Base-by-base conservation (phyloP, 345 rosid genomes). In the Salix udensis region DNA sequence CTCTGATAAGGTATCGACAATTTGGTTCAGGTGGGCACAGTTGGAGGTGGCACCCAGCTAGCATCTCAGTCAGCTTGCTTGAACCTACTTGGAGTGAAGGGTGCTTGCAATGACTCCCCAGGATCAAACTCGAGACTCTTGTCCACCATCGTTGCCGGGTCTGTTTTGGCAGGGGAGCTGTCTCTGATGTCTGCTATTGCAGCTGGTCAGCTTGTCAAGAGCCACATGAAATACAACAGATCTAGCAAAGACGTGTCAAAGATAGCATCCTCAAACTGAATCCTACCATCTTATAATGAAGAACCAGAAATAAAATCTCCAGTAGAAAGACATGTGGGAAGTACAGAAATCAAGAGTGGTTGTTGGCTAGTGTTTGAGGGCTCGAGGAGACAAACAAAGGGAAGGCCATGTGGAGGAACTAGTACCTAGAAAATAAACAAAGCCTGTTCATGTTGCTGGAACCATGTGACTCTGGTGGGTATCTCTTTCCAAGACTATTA, bases 201-300 rank as follows among this genome's bases (percentile, higher is more conserved):
- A 72, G 97, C 96, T 12, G 97, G 97, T 72, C 97, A 93, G 80
- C 92, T 93, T 1, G 93, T 93, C 68, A 82, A 31, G 74, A 93
- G 97, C 81, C 97, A 93, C 90, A 88, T 93, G 97, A 93, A 89
- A 77, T 93, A 93, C 86, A 93, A 93, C 82, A 83, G 97, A 83
- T 93, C 97, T 80, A 91, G 87, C 91, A 81, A 78, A 77, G 96
- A 92, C 65, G 70, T 92, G 1, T 73, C 92, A 68, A 79, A 83
- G 58, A 75, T 79, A 6, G 65, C 83, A 72, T 79, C 88, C 31
- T 78, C 68, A 58, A 31, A 52, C 6, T 46, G 52, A 46, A 46
- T 3, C 0, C 18, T 15, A 46, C 14, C 18, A 46, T 4, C 42
- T 19, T 37, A 34, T 18, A 37, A 67, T 34, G 44, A n/a, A 36